Evolutionary conservation across 1,284 basidiomycete species (phyloP).

Genomic region (Pseudozyma flocculosa): DNA sequence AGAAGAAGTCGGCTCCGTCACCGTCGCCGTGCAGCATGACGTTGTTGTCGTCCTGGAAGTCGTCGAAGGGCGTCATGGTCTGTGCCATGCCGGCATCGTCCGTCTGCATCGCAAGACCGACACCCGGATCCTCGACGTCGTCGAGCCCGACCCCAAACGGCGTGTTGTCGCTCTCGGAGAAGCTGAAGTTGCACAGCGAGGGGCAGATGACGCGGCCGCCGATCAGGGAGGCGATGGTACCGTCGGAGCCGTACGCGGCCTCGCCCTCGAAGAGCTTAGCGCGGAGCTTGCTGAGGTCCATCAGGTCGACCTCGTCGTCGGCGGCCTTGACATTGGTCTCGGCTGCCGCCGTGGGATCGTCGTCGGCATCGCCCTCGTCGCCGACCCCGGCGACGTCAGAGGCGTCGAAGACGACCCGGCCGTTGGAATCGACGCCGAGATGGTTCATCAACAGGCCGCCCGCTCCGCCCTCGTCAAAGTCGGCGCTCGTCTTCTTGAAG

Average conservation of each 20-base stretch:
- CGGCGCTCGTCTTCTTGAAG: slow-evolving; percentile 95
- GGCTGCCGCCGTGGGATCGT: slow-evolving; percentile 3
- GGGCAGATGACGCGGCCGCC: slow-evolving; percentile 43
- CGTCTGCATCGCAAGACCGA: slow-evolving; percentile 1
- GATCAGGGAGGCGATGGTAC: slow-evolving; percentile 26
- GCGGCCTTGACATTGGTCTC: slow-evolving; percentile 19
- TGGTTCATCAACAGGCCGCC: slow-evolving; percentile 66
- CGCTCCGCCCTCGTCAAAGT: slow-evolving; percentile 97
- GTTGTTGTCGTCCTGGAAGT: slow-evolving; percentile 16
- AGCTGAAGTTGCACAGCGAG: slow-evolving; percentile 44
- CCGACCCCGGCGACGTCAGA: slow-evolving; percentile 80
- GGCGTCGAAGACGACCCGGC: slow-evolving; percentile 93
- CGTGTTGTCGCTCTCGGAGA: slow-evolving; percentile 45
- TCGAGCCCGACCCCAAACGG: slow-evolving; percentile 38
- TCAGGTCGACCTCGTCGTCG: slow-evolving; percentile 8
- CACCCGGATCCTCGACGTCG: slow-evolving; percentile 30
- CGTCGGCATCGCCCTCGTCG: slow-evolving; percentile 62
- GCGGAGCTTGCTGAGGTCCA: slow-evolving; percentile 43
- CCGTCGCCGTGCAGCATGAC: slow-evolving; percentile 11
- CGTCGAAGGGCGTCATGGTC: slow-evolving; percentile 1
- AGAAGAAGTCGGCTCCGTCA: slow-evolving; percentile 26
- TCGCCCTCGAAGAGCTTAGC: slow-evolving; percentile 31
- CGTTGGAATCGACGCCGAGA: slow-evolving; percentile 72
- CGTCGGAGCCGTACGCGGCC: slow-evolving; percentile 10
- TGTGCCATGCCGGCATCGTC: no score